Base-by-base conservation (phyloP, 1,284 basidiomycete genomes). In the Ceratobasidium sp. region DNA sequence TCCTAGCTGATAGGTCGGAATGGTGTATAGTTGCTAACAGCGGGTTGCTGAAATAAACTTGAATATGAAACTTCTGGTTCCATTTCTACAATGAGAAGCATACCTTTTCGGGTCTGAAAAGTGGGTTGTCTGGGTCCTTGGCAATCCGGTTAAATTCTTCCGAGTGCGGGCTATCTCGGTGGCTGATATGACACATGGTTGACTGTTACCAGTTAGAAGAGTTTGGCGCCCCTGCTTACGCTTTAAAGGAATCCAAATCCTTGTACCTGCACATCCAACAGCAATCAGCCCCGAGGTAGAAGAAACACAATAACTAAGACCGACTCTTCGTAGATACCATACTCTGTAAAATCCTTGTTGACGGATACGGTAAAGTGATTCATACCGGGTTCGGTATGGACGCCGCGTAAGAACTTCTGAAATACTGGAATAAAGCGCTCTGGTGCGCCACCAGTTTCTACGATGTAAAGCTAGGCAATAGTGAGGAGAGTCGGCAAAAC, bases 291-390 rank as follows among this genome's bases (percentile, higher is more conserved):
- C 16, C 16, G 18, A 49, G 6, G 4, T 18, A 5, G 32, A 23
- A 26, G 38, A 14, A 32, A 32, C 61, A 23, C 3, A 64, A 38
- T 38, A 38, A 38, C 35, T 11, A 38, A 38, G 35, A 38, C 35
- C 35, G 35, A 38, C 62, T 64, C 62, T 64, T 64, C 62, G 23
- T 41, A 52, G 21, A 52, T 64, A 16, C 62, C 49, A 41, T 52
- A 64, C 30, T 64, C 62, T 2, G 47, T 64, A 52, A 64, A 64
- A 28, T 64, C 62, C 3, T 47, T 26, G 32, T 50, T 52, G 18
- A 41, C 32, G n/a, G 47, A 64, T 28, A 64, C 62, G 16, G 62
- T 41, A 32, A 64, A 64, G 18, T 52, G 62, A 43, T 50, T 64
- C 49, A 64, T 64, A 11, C 62, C 62, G 1, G 62, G 62, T n/a